Evolutionary conservation across 441 rosid species (phyloP).

Genomic region (Breynia disticha): DNA sequence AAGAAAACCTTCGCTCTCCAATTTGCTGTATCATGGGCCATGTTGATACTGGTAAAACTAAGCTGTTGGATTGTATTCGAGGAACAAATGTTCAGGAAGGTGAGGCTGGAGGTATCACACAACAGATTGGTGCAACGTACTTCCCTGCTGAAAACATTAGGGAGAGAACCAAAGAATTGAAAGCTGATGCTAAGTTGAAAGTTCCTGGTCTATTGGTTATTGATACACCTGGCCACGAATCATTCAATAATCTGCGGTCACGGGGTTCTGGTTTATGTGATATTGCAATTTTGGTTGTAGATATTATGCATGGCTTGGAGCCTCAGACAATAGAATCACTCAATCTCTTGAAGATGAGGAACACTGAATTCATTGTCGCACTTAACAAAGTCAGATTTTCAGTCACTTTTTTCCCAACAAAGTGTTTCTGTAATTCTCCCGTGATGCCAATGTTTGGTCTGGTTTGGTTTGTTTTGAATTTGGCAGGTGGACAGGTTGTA

Average conservation of each 20-base stretch:
- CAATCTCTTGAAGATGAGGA: slow-evolving; percentile 78
- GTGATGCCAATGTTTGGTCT: neutral
- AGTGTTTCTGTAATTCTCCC: neutral
- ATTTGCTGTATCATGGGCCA: slow-evolving; percentile 99
- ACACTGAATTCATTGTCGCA: slow-evolving; percentile 88
- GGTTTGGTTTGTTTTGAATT: slow-evolving; percentile 6
- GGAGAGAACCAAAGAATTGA: slow-evolving; percentile 92
- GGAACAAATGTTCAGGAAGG: slow-evolving; percentile 99
- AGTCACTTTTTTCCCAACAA: neutral
- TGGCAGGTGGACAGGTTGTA: slow-evolving; percentile 88
- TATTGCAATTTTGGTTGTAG: slow-evolving; percentile 95
- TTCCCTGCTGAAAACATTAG: slow-evolving; percentile 91
- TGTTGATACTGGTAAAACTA: slow-evolving; percentile 97
- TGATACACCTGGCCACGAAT: slow-evolving; percentile 97
- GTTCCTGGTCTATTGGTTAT: slow-evolving; percentile 96
- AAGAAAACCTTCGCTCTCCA: slow-evolving; percentile 76
- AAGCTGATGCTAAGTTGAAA: slow-evolving; percentile 82
- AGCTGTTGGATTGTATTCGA: slow-evolving; percentile 88
- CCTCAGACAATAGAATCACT: slow-evolving; percentile 94
- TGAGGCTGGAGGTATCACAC: slow-evolving; percentile 97
- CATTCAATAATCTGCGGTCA: slow-evolving; percentile 85
- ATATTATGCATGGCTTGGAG: slow-evolving; percentile 92
- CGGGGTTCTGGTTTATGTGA: slow-evolving; percentile 96
- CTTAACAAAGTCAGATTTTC: slow-evolving; percentile 61
- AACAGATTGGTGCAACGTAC: slow-evolving; percentile 97